Evolutionary conservation across 2,329 filamentous ascomycete genomes (phyloP).

Genomic region (Diplodia seriata): DNA sequence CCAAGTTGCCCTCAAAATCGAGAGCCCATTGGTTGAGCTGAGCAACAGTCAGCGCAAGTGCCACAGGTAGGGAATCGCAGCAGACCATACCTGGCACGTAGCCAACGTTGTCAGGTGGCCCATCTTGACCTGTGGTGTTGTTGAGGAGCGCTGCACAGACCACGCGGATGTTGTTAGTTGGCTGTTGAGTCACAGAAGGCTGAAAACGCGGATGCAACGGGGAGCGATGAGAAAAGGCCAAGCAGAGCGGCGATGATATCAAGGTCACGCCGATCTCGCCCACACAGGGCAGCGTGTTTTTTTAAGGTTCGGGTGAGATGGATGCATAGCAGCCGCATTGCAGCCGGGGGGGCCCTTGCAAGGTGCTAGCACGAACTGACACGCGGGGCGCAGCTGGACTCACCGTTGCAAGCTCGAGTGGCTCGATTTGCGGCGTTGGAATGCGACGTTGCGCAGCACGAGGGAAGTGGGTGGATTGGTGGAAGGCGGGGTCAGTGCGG

Average conservation of each 20-base stretch:
- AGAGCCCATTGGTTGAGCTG: conserved; percentile 58
- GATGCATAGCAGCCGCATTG: background rate
- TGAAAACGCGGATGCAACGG: background rate
- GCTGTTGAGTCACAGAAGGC: background rate
- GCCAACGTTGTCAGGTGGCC: conserved; percentile 34
- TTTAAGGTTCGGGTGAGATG: conserved; percentile 13
- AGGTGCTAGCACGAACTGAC: background rate
- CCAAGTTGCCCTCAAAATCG: conserved; percentile 69
- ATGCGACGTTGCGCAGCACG: conserved; percentile 21
- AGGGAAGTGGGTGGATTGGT: conserved; percentile 2
- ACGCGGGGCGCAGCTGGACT: background rate
- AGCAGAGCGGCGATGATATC: conserved; percentile 2
- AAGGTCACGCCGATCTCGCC: conserved; percentile 21
- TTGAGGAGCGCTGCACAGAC: background rate
- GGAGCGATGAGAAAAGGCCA: background rate
- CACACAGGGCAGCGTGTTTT: conserved; percentile 1
- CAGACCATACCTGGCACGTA: conserved; percentile 31
- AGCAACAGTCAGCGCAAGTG: background rate
- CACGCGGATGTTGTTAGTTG: no score
- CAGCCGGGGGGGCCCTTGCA: conserved; percentile 17
- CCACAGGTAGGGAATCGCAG: background rate
- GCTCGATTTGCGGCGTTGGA: conserved; percentile 4
- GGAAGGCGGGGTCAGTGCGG: conserved; percentile 20
- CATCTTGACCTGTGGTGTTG: conserved; percentile 16
- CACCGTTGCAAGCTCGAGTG: background rate